Evolutionary conservation across 441 rosid species (phyloP), one percentile per base, ranked within the genome.

Genomic region (Euphorbia schlechtendalii): DNA sequence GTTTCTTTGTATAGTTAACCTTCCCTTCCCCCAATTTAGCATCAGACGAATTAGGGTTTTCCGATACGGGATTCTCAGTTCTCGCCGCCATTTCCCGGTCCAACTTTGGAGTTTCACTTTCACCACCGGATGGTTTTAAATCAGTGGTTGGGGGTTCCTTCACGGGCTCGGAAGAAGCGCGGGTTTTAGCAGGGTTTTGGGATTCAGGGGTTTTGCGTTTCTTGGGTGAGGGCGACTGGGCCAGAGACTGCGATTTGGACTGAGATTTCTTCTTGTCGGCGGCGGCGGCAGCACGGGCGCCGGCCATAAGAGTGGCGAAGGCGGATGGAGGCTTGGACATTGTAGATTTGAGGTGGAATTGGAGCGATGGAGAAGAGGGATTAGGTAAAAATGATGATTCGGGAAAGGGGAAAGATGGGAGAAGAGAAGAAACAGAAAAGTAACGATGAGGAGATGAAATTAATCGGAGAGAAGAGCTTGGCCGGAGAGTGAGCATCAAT

Each of bases 281-380:
- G 18, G 59, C 51, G 83, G 77, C 81, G 43, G 88, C 82, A 59
- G 92, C 81, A 13, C 95, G 96, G 10, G 95, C 91, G 3, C 65
- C 74, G 65, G 97, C 77, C 97, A 90, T 93, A 59, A 93, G 90
- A 38, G 84, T 79, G 53, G 87, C 97, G 76, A 93, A 90, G 58
- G 90, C 96, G 12, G 91, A 85, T 28, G 84, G 97, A 41, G 86
- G 95, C n/a, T 89, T 78, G 22, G 96, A 84, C 96, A 88, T 88
- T n/a, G 67, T 75, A 68, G 66, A 64, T 27, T 43, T 49, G 5
- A 72, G 76, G 62, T 46, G 61, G 15, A 15, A 60, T 3, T 32
- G 38, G 6, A 53, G 4, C 18, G 18, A 25, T 78, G 54, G 64
- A 21, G 65, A 66, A 58, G 36, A 45, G 36, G 59, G 49, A 51